These are phyloP conservation scores for Smallanthus sonchifolius DNA, from an alignment of 129 eudicot genomes.

Conservation along the genomic window DNA sequence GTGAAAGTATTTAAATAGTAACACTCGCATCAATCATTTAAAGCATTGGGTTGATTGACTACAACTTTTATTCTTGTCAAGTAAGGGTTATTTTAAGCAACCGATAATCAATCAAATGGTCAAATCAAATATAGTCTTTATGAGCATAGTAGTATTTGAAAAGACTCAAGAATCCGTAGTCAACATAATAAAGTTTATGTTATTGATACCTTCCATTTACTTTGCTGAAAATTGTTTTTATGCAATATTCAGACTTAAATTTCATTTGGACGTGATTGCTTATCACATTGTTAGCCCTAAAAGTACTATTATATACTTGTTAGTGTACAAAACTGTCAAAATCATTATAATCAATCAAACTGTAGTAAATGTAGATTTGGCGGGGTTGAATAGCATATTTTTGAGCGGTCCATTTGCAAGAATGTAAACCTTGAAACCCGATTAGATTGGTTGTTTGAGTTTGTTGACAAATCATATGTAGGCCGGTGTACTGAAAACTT, in stretches of 20 bases:
- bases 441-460: too few relatives aligned
- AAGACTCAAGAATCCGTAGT: too few relatives aligned
- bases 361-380: too few relatives aligned
- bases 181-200: background rate
- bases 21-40: background rate
- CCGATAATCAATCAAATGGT: background rate
- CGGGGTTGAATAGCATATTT: too few relatives aligned
- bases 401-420: too few relatives aligned
- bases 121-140: background rate
- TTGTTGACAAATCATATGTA: too few relatives aligned
- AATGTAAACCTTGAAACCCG: too few relatives aligned
- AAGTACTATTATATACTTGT: too few relatives aligned
- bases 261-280: background rate
- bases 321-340: background rate
- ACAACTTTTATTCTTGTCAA: background rate
- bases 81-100: background rate
- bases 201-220: background rate
- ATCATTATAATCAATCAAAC: too few relatives aligned
- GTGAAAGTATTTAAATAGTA: background rate
- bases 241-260: background rate
- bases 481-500: too few relatives aligned
- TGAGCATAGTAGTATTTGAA: background rate
- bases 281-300: background rate
- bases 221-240: background rate
- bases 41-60: background rate